phyloP scores from a whole-genome alignment of 805 yeast species.

The Grigorovia yakushimaensis region DNA sequence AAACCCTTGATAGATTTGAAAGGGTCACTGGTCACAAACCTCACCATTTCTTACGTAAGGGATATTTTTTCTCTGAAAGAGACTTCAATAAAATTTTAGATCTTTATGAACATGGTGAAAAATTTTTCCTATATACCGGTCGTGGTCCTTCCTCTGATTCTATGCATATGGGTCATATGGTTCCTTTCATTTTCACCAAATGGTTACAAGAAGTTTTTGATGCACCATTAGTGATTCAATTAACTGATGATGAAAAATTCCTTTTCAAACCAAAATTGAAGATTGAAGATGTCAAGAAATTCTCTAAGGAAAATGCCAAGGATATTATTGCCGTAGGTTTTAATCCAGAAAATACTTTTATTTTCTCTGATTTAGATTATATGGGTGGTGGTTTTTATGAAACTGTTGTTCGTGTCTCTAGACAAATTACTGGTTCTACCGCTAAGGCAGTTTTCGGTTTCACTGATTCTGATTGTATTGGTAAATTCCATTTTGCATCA shows the following conservation, averaged over 20 bases:
- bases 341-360: slow-evolving; percentile 88
- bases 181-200: slow-evolving; percentile 90
- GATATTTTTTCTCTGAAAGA: slow-evolving; percentile 87
- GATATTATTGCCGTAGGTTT: slow-evolving; percentile 93
- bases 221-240: slow-evolving; percentile 85
- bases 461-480: slow-evolving; percentile 89
- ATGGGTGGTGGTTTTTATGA: slow-evolving; percentile 93
- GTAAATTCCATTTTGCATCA: slow-evolving; percentile 89
- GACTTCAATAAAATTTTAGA: slow-evolving; percentile 71
- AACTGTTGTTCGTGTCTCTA: slow-evolving; percentile 81
- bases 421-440: slow-evolving; percentile 94
- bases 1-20: slow-evolving; percentile 65
- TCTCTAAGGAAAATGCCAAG: slow-evolving; percentile 74
- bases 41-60: slow-evolving; percentile 82
- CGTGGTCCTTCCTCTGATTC: slow-evolving; percentile 93
- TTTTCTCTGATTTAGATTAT: slow-evolving; percentile 84
- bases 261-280: slow-evolving; percentile 85
- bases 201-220: slow-evolving; percentile 98
- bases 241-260: slow-evolving; percentile 96
- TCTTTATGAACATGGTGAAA: slow-evolving; percentile 88
- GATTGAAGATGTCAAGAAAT: slow-evolving; percentile 76
- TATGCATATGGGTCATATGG: slow-evolving; percentile 94
- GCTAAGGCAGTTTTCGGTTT: slow-evolving; percentile 97
- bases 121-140: slow-evolving; percentile 92
- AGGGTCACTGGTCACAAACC: slow-evolving; percentile 83